A percentile compares a stretch with the other conserved stretches of the same genome.
phyloP scores from a whole-genome alignment of 192 early-diverging fungal species.

The Backusella tuberculispora region DNA sequence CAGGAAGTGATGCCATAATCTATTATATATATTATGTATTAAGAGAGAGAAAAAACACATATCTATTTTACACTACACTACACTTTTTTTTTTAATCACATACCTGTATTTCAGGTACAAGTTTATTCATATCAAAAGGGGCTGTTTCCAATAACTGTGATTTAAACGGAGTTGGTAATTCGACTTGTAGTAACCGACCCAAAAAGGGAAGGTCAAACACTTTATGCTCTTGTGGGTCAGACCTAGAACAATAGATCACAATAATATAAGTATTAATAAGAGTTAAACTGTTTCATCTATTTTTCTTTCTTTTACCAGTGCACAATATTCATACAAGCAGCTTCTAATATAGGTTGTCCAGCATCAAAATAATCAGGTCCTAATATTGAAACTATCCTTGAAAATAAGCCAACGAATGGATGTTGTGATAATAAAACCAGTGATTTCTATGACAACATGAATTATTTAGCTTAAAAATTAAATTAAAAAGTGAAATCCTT shows the following conservation, averaged over 20 bases:
- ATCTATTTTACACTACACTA: no score
- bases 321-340: constrained; percentile 78
- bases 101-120: constrained; percentile 68
- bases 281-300: background rate
- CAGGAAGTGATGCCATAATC: constrained; percentile 70
- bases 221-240: constrained; percentile 59
- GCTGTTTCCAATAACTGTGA: constrained; percentile 77
- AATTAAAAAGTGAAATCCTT: background rate
- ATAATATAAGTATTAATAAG: background rate
- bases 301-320: constrained; percentile 57
- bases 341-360: constrained; percentile 75
- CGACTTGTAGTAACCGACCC: constrained; percentile 68
- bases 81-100: background rate
- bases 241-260: background rate
- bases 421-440: constrained; percentile 87
- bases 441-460: constrained; percentile 64
- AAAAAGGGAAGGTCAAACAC: constrained; percentile 76
- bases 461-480: background rate
- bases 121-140: constrained; percentile 66
- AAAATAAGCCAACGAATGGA: constrained; percentile 89
- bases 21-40: constrained; percentile 1
- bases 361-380: constrained; percentile 87
- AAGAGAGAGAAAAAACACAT: no score
- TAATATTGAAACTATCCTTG: constrained; percentile 67
- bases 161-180: constrained; percentile 65